A percentile compares a stretch with the other conserved stretches of the same genome.
These are phyloP conservation scores for Dactylellina sp. DNA, from an alignment of 2,329 filamentous ascomycete species.

Conservation along the genomic window DNA sequence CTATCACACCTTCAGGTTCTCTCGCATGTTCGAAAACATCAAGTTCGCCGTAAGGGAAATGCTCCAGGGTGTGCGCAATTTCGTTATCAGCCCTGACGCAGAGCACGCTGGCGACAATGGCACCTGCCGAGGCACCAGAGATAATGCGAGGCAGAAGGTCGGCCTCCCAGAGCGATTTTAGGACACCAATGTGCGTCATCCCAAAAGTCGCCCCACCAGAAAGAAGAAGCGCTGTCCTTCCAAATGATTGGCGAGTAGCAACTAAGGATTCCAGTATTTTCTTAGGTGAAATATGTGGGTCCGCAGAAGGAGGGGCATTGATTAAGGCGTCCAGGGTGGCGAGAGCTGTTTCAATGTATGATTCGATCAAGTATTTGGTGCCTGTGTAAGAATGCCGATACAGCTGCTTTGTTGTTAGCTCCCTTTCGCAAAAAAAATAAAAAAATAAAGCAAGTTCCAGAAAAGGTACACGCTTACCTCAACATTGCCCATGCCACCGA, in stretches of 20 bases:
- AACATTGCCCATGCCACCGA: constrained; percentile 87
- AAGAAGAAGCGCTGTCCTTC: constrained; percentile 82
- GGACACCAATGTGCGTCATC: constrained; percentile 89
- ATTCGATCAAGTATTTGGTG: constrained; percentile 87
- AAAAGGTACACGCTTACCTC: constrained; percentile 62
- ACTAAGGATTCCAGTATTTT: constrained; percentile 76
- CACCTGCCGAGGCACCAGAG: constrained; percentile 86
- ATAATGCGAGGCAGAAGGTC: constrained; percentile 84
- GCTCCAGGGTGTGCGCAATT: constrained; percentile 75
- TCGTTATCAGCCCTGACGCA: constrained; percentile 83
- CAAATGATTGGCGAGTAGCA: constrained; percentile 80
- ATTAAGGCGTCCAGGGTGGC: constrained; percentile 79
- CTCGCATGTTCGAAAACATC: constrained; percentile 78
- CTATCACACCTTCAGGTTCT: constrained; percentile 72
- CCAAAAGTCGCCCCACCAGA: constrained; percentile 90
- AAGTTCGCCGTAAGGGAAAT: constrained; percentile 83
- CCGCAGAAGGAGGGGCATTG: constrained; percentile 64
- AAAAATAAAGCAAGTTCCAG: background rate
- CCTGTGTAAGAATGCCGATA: constrained; percentile 88
- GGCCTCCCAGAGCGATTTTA: constrained; percentile 81
- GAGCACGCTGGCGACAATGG: constrained; percentile 83
- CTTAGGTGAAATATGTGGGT: constrained; percentile 63
- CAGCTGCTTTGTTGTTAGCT: constrained; percentile 64
- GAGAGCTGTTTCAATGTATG: constrained; percentile 83
- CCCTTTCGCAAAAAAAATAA: constrained; percentile 5